phyloP scores from a whole-genome alignment of 257 asterid species.

The Jasminum sambac region DNA sequence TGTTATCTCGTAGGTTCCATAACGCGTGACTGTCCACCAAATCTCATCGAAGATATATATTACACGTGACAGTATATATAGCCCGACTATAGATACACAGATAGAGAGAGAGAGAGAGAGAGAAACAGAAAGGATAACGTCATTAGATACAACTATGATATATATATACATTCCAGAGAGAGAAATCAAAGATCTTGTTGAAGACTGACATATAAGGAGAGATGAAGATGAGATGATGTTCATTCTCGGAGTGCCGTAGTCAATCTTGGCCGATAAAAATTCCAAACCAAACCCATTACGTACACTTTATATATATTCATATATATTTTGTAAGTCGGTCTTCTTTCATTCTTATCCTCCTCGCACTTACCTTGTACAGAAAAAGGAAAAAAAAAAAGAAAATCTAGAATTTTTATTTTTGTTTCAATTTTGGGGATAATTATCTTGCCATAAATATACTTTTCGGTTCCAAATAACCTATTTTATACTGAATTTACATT shows the following conservation, averaged over 20 bases:
- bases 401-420: no score
- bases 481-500: background rate
- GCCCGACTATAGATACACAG: background rate
- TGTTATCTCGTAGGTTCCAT: slow-evolving; percentile 5
- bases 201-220: background rate
- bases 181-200: background rate
- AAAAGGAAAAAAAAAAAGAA: background rate
- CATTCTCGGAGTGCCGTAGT: background rate
- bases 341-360: slow-evolving; percentile 16
- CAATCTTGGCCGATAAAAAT: slow-evolving; percentile 2
- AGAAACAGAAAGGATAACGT: background rate
- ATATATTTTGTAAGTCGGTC: slow-evolving; percentile 55
- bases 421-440: slow-evolving; percentile 10
- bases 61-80: background rate
- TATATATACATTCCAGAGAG: background rate
- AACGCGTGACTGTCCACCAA: slow-evolving; percentile 5
- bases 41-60: background rate
- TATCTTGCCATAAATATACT: slow-evolving; percentile 10
- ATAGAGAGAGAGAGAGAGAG: background rate
- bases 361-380: background rate
- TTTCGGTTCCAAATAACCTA: slow-evolving; percentile 33
- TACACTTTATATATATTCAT: background rate
- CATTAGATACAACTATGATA: background rate
- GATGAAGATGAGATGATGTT: slow-evolving; percentile 7
- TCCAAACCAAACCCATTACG: slow-evolving; percentile 8